These are phyloP conservation scores for Pseudocercospora fijiensis DNA, from an alignment of 2,329 filamentous ascomycete species.

Conservation along the genomic window DNA sequence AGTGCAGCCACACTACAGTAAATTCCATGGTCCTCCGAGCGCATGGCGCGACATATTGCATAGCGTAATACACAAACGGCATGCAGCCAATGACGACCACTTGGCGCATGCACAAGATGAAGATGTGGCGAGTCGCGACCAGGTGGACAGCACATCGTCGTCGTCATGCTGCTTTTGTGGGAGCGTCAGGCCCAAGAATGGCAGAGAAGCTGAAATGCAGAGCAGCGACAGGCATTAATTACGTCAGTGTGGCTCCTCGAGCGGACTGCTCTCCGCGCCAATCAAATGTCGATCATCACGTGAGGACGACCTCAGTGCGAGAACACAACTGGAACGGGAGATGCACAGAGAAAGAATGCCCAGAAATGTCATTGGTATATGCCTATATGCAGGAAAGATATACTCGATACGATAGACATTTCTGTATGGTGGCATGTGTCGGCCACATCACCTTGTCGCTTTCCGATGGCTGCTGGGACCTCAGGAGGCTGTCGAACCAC, in stretches of 20 bases:
- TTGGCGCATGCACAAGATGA: background rate
- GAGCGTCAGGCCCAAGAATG: background rate
- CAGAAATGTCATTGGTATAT: background rate
- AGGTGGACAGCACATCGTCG: background rate
- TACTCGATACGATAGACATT: no score
- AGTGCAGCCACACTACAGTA: no score
- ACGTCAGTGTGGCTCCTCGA: background rate
- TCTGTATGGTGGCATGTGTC: no score
- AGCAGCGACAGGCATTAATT: background rate
- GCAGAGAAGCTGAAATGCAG: background rate
- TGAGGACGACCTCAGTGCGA: background rate
- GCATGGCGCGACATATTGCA: no score
- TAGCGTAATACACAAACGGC: background rate
- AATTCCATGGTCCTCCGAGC: no score
- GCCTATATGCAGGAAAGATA: background rate
- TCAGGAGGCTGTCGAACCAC: no score
- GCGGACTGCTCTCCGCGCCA: background rate
- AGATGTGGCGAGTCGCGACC: background rate
- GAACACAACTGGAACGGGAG: background rate
- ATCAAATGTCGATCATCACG: background rate
- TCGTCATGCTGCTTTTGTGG: background rate
- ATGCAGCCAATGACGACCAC: background rate
- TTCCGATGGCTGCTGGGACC: no score
- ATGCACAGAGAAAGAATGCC: background rate
- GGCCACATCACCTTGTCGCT: no score